Base-by-base conservation (phyloP, 306 rosid species). In the Glycyrrhiza uralensis region DNA sequence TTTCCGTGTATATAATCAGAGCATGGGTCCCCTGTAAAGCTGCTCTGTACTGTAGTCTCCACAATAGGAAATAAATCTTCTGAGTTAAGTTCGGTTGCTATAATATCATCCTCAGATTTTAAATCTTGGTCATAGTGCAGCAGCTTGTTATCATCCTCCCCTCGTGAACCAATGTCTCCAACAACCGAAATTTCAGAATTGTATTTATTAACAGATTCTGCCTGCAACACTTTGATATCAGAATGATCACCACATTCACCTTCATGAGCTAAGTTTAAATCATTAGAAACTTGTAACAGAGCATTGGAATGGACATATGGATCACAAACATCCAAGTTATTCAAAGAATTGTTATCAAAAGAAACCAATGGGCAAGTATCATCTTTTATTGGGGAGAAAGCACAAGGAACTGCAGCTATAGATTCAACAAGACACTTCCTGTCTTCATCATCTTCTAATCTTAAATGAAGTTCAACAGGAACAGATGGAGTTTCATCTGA, bases 191-290 rank as follows among this genome's bases (percentile, higher is more conserved):
- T 77, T 77, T 72, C 80, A 35, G 79, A 41, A 49, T 69, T 58
- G 72, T 71, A 66, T 72, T 83, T 79, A 64, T 63, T 71, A 24
- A 36, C 72, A 79, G 80, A 77, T 42, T 81, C 82, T 46, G 61
- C 69, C 56, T 66, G 87, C 44, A 62, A 65, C 6, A 60, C 55
- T 64, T 81, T 41, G 71, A 70, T 73, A 72, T 45, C 55, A 69
- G 86, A 79, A 56, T 13, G 59, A 41, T 66, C 66, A 19, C 76
- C 45, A 15, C 63, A 47, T 69, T 77, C 76, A 65, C 73, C 69
- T 22, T 82, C 88, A 65, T 74, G 76, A 74, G 61, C 80, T 33
- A 54, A 32, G 68, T 76, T 68, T 69, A 76, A 82, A 76, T 73
- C 79, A 65, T 78, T 76, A 18, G 86, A 79, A 54, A 64, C 49